A percentile compares a stretch with the other conserved stretches of the same genome.
Evolutionary conservation across 306 rosid genomes (phyloP).

Genomic region (Casuarina cunninghamiana): DNA sequence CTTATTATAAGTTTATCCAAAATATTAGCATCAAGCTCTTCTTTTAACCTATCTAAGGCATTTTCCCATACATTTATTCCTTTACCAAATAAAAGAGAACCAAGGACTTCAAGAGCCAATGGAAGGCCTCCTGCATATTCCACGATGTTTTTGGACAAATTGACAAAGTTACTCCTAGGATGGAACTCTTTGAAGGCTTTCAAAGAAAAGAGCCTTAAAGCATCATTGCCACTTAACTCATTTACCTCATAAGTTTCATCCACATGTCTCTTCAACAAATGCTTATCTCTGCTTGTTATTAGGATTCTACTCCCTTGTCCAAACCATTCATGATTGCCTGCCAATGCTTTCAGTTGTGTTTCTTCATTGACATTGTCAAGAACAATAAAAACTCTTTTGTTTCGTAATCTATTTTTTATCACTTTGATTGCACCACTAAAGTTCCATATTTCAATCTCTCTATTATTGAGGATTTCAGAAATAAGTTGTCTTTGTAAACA

Average conservation of each 20-base stretch:
- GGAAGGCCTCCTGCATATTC: too few species aligned
- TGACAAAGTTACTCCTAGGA: not conserved
- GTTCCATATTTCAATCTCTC: not conserved
- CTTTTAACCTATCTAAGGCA: not conserved
- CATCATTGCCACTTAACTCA: too few species aligned
- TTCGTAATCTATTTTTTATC: not conserved
- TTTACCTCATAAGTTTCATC: too few species aligned
- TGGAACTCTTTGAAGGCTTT: not conserved
- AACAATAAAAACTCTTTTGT: not conserved
- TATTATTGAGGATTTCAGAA: not conserved
- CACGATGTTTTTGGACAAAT: not conserved
- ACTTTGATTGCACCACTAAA: not conserved
- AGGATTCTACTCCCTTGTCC: too few species aligned
- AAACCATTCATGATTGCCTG: too few species aligned
- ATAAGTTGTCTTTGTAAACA: too few species aligned
- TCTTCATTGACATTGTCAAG: not conserved
- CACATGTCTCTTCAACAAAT: too few species aligned
- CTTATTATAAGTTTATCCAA: not conserved
- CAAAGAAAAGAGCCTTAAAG: too few species aligned
- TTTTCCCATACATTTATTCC: not conserved
- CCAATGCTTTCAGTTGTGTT: not conserved
- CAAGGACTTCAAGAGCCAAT: not conserved
- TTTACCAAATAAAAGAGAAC: not conserved
- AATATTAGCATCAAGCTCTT: not conserved
- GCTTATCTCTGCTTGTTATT: too few species aligned